Evolutionary conservation across 2,329 filamentous ascomycete species (phyloP), one percentile per base, ranked within the genome.

Genomic region (Calycina marina): DNA sequence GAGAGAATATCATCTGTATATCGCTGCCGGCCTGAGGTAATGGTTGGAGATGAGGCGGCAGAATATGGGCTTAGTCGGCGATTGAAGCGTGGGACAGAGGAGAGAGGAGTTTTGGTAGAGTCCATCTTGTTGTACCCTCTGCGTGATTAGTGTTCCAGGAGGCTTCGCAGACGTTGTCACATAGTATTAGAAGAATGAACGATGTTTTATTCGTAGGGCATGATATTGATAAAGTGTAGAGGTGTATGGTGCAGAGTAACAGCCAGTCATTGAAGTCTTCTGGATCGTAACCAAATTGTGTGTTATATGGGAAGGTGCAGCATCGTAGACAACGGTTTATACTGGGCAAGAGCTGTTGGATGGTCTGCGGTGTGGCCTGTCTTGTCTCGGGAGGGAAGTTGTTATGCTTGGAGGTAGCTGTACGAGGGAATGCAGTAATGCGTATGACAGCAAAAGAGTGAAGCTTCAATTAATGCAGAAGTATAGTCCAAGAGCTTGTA

Each of bases 1-100:
- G 65, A 57, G 36, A 81, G 61, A 22, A 81, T 60, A 41, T 77
- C 70, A 48, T 77, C 71, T 25, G 42, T 42, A 14, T 42, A 16
- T 22, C 42, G 42, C 30, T 40, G 34, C 25, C 48, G 43, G n/a
- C n/a, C n/a, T n/a, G n/a, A n/a, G 17, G 42, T 47, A 11, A 47
- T 49, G 10, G 49, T 48, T 25, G 44, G 38, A 6, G 35, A 24
- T 16, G 33, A 32, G 9, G 42, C 38, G 34, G 35, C 37, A 10
- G 42, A 45, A 24, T 35, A 27, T 14, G 30, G 39, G 11, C 39
- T 40, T 5, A 30, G 16, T 32, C 38, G 15, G 13, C 42, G 43
- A 12, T 36, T 32, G 22, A 50, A 40, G 28, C 41, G 41, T 12
- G 46, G 43, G 14, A 40, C 14, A 15, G 35, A 38, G 17, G 40